Base-by-base conservation (phyloP, 768 basidiomycete species). In the Tricholoma sp. region DNA sequence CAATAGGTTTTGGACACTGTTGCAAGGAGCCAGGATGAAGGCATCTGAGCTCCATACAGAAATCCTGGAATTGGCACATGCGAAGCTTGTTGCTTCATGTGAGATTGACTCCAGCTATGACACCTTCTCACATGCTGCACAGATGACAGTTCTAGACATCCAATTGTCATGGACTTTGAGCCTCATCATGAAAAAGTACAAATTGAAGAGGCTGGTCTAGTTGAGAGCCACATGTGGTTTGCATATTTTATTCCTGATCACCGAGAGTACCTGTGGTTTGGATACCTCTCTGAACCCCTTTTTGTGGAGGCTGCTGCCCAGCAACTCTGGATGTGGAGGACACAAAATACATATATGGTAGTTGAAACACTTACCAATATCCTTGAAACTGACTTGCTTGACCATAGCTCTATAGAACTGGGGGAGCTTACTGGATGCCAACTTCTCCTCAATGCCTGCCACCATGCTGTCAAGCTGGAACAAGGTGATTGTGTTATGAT, bases 141-240 rank as follows among this genome's bases (percentile, higher is more conserved):
- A 5, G 5, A 2, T 27, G 24, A 5, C 24, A 27, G 24, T 27
- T 27, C 24, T 27, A 27, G 24, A 27, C 24, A 27, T 27, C 24
- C 24, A 27, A 5, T 27, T 27, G 24, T 39, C 37, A 4, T 43
- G 18, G 41, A 43, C 41, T 43, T 21, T 21, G 41, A 43, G 18
- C 41, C 41, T 43, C 41, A 18, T 1, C 18, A 18, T 19, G 41
- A 43, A 21, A 10, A 19, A 21, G 41, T 21, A 1, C 41, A 10
- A 19, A 6, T 21, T 0, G 8, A 21, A 19, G 41, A 43, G 41
- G 41, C 41, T 21, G 18, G 11, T 7, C 18, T 70, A 32, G 67
- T 72, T 8, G 66, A 59, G 12, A 60, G 62, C 52, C 64, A 69
- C 57, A 67, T 71, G 67, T 64, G 66, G 24, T 59, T 65, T 27